Percentiles rank a stretch among this genome's conserved stretches.
Conservation (phyloP, 768 basidiomycete genomes). For the Gymnopilus dilepis region DNA sequence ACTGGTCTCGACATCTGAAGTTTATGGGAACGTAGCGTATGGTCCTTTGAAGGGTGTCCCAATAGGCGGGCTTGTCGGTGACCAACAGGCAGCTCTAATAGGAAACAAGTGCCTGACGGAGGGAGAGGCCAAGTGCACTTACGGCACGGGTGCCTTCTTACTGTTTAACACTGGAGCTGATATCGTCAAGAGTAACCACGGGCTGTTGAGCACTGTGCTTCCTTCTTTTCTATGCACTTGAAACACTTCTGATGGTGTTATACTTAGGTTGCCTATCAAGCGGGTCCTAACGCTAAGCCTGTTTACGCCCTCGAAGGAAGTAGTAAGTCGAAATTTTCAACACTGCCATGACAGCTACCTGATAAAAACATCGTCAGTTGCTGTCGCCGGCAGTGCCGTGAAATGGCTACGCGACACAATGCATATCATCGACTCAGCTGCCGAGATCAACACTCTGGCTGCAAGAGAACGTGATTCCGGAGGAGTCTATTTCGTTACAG, state of each 20-base stretch:
- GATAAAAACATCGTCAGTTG: conserved; percentile 72
- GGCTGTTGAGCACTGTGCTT: conserved; percentile 84
- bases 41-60: conserved; percentile 77
- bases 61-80: conserved; percentile 94
- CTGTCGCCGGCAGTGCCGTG: conserved; percentile 93
- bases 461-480: conserved; percentile 77
- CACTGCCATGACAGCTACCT: too few relatives aligned
- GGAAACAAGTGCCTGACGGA: conserved; percentile 93
- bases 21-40: conserved; percentile 79
- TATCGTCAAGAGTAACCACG: conserved; percentile 84
- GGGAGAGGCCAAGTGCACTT: conserved; percentile 98
- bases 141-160: conserved; percentile 96
- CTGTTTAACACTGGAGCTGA: conserved; percentile 93
- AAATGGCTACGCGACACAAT: conserved; percentile 97
- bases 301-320: conserved; percentile 95
- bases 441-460: conserved; percentile 87
- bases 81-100: conserved; percentile 95
- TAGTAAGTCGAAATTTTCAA: conserved; percentile 56
- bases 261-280: conserved; percentile 83
- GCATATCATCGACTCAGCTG: conserved; percentile 77
- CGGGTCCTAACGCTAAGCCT: conserved; percentile 76
- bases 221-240: background rate
- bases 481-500: conserved; percentile 96
- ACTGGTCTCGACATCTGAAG: conserved; percentile 90
- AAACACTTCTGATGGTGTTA: conserved; percentile 5